Conservation (phyloP, 2,329 filamentous ascomycete genomes). For the Clonostachys rhizophaga region DNA sequence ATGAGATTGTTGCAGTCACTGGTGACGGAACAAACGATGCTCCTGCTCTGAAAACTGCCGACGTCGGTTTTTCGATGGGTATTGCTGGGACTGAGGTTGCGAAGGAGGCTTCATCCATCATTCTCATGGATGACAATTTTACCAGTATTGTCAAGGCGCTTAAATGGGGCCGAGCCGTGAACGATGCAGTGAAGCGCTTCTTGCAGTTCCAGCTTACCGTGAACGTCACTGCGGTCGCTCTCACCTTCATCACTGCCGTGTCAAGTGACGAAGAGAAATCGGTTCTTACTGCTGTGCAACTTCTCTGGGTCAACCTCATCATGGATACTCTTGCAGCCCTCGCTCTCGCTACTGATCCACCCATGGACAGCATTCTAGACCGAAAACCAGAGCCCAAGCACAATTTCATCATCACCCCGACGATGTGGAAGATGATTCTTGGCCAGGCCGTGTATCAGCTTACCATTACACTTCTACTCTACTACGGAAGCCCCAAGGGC, state of each 20-base stretch:
- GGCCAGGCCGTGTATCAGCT: slow-evolving; percentile 91
- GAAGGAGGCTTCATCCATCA: slow-evolving; percentile 80
- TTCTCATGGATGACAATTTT: slow-evolving; percentile 86
- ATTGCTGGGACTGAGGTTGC: slow-evolving; percentile 80
- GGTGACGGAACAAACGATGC: slow-evolving; percentile 84
- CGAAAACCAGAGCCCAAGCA: slow-evolving; percentile 63
- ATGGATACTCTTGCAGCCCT: slow-evolving; percentile 95
- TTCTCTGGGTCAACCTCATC: slow-evolving; percentile 95
- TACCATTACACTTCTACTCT: slow-evolving; percentile 71
- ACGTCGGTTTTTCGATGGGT: slow-evolving; percentile 84
- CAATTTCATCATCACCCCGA: slow-evolving; percentile 68
- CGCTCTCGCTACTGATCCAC: slow-evolving; percentile 86
- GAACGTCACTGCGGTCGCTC: slow-evolving; percentile 83
- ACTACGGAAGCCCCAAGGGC: slow-evolving; percentile 59
- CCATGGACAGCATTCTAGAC: slow-evolving; percentile 73
- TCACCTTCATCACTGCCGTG: slow-evolving; percentile 86
- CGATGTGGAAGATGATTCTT: slow-evolving; percentile 99
- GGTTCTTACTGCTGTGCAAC: slow-evolving; percentile 82
- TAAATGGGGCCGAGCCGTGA: slow-evolving; percentile 75
- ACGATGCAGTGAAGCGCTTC: slow-evolving; percentile 74
- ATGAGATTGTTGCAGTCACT: slow-evolving; percentile 77
- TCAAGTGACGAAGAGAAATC: slow-evolving; percentile 63
- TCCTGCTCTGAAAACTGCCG: slow-evolving; percentile 73
- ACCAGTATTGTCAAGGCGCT: slow-evolving; percentile 80
- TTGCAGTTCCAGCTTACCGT: slow-evolving; percentile 77